Evolutionary conservation across 1,139 yeast genomes (phyloP).

Genomic region (Eremothecium coryli): DNA sequence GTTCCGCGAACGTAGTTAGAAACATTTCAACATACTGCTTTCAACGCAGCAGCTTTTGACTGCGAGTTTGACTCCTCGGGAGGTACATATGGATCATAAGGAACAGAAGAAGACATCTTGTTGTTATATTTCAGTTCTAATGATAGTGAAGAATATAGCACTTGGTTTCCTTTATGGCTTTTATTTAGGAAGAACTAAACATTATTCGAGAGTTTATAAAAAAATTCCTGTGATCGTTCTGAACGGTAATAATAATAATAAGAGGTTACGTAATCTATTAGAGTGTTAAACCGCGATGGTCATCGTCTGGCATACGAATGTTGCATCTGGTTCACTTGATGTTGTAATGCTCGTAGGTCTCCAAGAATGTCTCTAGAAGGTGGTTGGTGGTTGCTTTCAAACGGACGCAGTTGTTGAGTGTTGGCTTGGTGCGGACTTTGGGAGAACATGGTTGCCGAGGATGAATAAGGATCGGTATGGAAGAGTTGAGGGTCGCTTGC

Average conservation of each 20-base stretch:
- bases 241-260: no score
- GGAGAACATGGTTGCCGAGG: not conserved
- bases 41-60: conserved; percentile 73
- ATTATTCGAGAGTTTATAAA: no score
- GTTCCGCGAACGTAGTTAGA: no score
- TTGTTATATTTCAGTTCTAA: no score
- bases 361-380: conserved; percentile 31
- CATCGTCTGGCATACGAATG: conserved; percentile 18
- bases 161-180: no score
- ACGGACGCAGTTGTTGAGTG: not conserved
- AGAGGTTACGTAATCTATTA: no score
- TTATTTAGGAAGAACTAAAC: no score
- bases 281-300: no score
- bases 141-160: no score
- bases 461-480: not conserved
- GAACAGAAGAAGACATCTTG: conserved; percentile 81
- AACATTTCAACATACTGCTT: conserved; percentile 56
- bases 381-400: not conserved
- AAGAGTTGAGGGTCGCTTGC: no score
- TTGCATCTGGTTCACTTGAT: conserved; percentile 47
- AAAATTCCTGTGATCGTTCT: no score
- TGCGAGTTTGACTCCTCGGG: conserved; percentile 50
- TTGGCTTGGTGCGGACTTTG: not conserved
- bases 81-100: conserved; percentile 75
- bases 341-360: conserved; percentile 53